Evolutionary conservation across 805 yeast species (phyloP).

Genomic region (Candida suzukii): DNA sequence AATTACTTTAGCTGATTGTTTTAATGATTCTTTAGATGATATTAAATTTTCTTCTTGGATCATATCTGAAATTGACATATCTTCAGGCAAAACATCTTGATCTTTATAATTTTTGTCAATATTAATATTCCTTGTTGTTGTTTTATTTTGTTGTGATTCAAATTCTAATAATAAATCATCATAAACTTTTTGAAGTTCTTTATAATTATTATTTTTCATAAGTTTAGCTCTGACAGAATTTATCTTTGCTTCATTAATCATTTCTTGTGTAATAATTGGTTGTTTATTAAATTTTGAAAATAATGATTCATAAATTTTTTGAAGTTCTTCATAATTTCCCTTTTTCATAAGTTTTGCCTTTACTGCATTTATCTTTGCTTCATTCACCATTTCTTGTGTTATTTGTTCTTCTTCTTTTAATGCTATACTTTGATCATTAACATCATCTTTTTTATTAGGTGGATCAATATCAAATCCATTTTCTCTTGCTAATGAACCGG

Average conservation of each 20-base stretch:
- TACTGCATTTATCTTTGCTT: slow-evolving; percentile 24
- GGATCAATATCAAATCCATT: slow-evolving; percentile 9
- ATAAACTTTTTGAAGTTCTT: slow-evolving; percentile 10
- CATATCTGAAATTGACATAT: slow-evolving; percentile 30
- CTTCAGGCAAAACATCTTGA: slow-evolving; percentile 15
- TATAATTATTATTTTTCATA: slow-evolving; percentile 14
- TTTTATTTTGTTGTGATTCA: no score
- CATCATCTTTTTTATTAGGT: neutral
- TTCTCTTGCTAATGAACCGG: slow-evolving; percentile 13
- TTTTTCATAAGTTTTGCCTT: slow-evolving; percentile 26
- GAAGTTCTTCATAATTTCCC: slow-evolving; percentile 16
- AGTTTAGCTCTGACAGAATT: slow-evolving; percentile 27
- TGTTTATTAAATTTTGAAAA: no score
- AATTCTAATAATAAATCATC: neutral
- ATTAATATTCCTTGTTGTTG: no score
- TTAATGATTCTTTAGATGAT: slow-evolving; percentile 7
- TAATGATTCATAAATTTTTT: no score
- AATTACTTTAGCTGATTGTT: slow-evolving; percentile 24
- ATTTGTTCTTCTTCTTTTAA: neutral
- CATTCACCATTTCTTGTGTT: slow-evolving; percentile 16
- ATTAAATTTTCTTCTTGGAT: slow-evolving; percentile 25
- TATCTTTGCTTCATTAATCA: slow-evolving; percentile 25
- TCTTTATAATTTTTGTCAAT: no score
- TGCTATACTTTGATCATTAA: no score
- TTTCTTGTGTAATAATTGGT: slow-evolving; percentile 2